phyloP scores from a whole-genome alignment of 805 yeast genomes.

The Cephaloascus fragrans region DNA sequence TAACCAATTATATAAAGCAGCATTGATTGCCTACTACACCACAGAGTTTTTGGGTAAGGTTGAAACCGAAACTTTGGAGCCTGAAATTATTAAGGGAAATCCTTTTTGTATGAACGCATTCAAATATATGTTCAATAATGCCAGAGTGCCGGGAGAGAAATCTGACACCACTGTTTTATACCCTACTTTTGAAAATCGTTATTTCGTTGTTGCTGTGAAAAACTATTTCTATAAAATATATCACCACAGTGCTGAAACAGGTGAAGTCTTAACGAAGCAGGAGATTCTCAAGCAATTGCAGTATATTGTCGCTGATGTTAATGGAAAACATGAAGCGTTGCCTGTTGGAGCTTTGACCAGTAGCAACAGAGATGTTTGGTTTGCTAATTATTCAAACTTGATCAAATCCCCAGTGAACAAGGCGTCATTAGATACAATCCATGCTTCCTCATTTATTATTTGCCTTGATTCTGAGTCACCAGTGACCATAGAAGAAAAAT shows the following conservation, averaged over 20 bases:
- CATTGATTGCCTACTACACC: constrained; percentile 61
- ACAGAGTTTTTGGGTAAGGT: constrained; percentile 57
- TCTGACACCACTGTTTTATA: constrained; percentile 55
- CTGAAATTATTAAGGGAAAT: constrained; percentile 66
- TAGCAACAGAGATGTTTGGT: constrained; percentile 80
- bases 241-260: constrained; percentile 38
- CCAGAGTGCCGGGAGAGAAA: constrained; percentile 64
- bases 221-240: constrained; percentile 73
- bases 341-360: constrained; percentile 71
- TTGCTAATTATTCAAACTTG: constrained; percentile 47
- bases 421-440: constrained; percentile 55
- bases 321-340: constrained; percentile 29
- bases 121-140: constrained; percentile 82
- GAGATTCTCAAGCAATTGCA: constrained; percentile 51
- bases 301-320: constrained; percentile 27
- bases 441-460: constrained; percentile 69
- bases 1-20: constrained; percentile 63
- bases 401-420: constrained; percentile 50
- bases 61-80: constrained; percentile 65
- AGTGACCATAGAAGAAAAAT: constrained; percentile 70
- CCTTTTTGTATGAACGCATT: constrained; percentile 96
- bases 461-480: constrained; percentile 72
- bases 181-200: constrained; percentile 43
- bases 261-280: constrained; percentile 31
- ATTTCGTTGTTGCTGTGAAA: constrained; percentile 62